Evolutionary conservation across 1,284 basidiomycete species (phyloP), one percentile per base, ranked within the genome.

Genomic region (Leccinum griseonigrum): DNA sequence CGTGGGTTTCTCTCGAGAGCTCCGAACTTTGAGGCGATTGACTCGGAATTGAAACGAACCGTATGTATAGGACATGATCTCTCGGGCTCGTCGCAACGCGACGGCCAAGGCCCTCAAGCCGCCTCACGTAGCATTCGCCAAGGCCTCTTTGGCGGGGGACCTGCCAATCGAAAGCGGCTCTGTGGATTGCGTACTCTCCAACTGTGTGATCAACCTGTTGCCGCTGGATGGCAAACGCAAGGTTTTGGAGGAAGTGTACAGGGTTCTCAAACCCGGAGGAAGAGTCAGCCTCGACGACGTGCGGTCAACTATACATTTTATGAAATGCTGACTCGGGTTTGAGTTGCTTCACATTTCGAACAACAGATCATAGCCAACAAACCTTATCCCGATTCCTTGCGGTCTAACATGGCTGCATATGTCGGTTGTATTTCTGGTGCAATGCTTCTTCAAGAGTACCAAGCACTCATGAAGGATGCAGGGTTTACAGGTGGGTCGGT

Each of bases 201-300:
- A 84, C 68, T 85, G 83, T 58, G 82, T 84, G 5, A 73, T 85
- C 67, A 83, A 84, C 67, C 71, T 84, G 3, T 63, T 84, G 4
- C 79, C 81, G 0, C 63, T 62, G 1, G 67, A 70, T 16, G 79
- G 76, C 4, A 85, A 83, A 66, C 68, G 68, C 9, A 67, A 58
- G 16, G 63, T 81, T 9, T 68, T 84, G 54, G 75, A 76, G 48
- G 83, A 85, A 63, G 71, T 75, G 0, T 68, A 77, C 55, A 75
- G 83, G 13, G 71, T 84, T 4, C 71, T 85, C 52, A 84, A 80
- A 66, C 78, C 80, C 5, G 82, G 81, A 55, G 83, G 84, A 10
- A 75, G 82, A 22, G 64, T 84, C 32, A 75, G 76, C 3, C 64
- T 84, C 9, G 74, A 66, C 29, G 74, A 76, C 51, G 66, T 69